Base-by-base conservation (phyloP, 768 basidiomycete species). In the Termitomyces sp. region DNA sequence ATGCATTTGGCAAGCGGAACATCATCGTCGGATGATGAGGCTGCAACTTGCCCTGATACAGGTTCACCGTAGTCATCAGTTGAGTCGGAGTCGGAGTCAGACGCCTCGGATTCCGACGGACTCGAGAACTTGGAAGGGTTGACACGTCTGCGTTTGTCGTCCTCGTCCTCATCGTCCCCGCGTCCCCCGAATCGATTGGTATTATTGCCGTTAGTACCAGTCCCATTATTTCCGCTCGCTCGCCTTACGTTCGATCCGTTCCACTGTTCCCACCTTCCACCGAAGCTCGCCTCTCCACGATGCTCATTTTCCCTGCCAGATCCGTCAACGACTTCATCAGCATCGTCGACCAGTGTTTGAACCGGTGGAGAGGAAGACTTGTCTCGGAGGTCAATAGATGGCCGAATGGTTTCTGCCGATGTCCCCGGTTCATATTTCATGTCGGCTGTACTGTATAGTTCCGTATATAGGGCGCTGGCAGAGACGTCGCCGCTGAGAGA, bases 1-100 rank as follows among this genome's bases (percentile, higher is more conserved):
- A 93, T 91, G 29, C 85, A 78, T 59, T 82, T 84, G 3, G 92
- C 94, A 15, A 96, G 77, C 1, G 94, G 94, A 1, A 93, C 75
- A 61, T 96, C 88, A 65, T 96, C 93, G 51, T 90, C 85, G 36
- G 79, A 76, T 29, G 70, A 70, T 31, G 67, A 18, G 10, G 40
- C 65, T 10, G 53, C 18, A 42, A 38, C 50, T 38, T 35, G n/a
- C 42, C 61, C 46, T 63, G 58, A 53, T 42, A 56, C 43, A 53
- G 66, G 51, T 68, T 75, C 63, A 18, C 67, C 65, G 52, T 76
- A 72, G 58, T 81, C 77, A 45, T 77, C 73, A 5, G 71, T 70
- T 38, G 64, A 68, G 18, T 67, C 64, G 20, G 74, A 73, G 12
- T 72, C 71, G 5, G 76, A 77, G 41, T 78, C 80, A 20, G 76